Evolutionary conservation across 352 stramenopile species (phyloP), one percentile per base, ranked within the genome.

Genomic region (Globisporangium emineosum): DNA sequence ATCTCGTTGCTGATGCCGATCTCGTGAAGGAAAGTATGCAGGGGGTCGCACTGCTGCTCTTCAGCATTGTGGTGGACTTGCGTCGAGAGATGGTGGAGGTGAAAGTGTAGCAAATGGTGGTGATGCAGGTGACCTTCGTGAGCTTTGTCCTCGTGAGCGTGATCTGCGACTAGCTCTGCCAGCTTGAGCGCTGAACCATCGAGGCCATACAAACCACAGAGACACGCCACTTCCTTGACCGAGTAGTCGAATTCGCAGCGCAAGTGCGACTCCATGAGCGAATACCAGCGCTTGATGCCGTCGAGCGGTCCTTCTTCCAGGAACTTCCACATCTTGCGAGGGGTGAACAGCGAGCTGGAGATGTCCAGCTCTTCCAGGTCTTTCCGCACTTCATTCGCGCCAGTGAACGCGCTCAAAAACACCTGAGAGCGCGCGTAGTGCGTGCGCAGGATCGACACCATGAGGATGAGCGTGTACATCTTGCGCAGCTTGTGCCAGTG

Each of bases 391-490:
- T 68, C 61, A 42, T 49, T 62, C 8, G 58, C 49, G 10, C 51
- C 59, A 23, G 68, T 57, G 40, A 74, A 86, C 2, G 64, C 79
- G 29, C 73, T 72, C 2, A 93, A 65, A 37, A 91, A 88, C 30
- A 83, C 68, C 57, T 82, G 82, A 13, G 77, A 85, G 42, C 77
- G 73, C 5, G 81, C 85, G 63, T 91, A 87, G 17, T 91, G 62
- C 7, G 86, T 93, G 4, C 86, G 79, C 17, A 94, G 69, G 19
- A 94, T 77, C 4, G 85, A 91, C 17, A 92, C 84, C 77, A 94
- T 89, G 2, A 93, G 67, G 65, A 94, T 90, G 0, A 90, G 64
- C 29, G 80, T 86, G 72, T 94, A 94, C 81, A 94, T 89, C 69
- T 89, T 89, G 42, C 82, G 83, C 51, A 90, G 73, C 58, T 90